phyloP scores from a whole-genome alignment of 371 early-diverging fungal genomes.

The Zopfochytrium polystomum region DNA sequence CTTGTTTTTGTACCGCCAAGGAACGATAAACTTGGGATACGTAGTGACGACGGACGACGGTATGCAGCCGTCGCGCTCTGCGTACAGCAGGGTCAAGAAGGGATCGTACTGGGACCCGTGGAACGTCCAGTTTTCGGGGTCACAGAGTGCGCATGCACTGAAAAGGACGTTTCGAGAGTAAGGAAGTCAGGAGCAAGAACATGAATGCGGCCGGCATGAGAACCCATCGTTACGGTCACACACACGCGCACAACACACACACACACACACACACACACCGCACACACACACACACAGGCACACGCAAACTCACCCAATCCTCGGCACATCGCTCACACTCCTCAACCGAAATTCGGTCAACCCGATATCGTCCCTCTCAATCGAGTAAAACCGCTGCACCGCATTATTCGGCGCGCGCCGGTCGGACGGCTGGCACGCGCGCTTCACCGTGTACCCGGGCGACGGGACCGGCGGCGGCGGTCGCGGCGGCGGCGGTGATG shows the following conservation, averaged over 20 bases:
- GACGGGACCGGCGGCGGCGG: slow-evolving; percentile 9
- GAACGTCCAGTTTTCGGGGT: slow-evolving; percentile 36
- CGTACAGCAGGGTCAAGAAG: slow-evolving; percentile 32
- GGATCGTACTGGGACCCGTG: slow-evolving; percentile 39
- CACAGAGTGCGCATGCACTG: slow-evolving; percentile 31
- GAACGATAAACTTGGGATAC: slow-evolving; percentile 41
- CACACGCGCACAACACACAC: too few relatives aligned
- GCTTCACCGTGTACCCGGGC: slow-evolving; percentile 21
- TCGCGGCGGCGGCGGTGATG: not conserved
- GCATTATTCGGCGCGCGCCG: slow-evolving; percentile 6
- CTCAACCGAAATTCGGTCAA: slow-evolving; percentile 17
- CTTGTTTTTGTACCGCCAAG: slow-evolving; percentile 46
- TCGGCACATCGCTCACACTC: not conserved
- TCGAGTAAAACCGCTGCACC: not conserved
- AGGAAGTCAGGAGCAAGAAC: not conserved
- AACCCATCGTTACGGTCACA: too few relatives aligned
- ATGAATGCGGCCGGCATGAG: too few relatives aligned
- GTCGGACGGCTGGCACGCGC: slow-evolving; percentile 25
- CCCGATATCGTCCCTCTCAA: slow-evolving; percentile 20
- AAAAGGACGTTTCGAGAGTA: not conserved
- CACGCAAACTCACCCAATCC: slow-evolving; percentile 13
- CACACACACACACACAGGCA: too few relatives aligned
- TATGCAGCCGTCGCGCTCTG: slow-evolving; percentile 42
- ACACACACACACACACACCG: too few relatives aligned
- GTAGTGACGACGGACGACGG: slow-evolving; percentile 28